A percentile compares a stretch with the other conserved stretches of the same genome.
Evolutionary conservation across 2,329 filamentous ascomycete genomes (phyloP).

Genomic region (Fusarium sp.): DNA sequence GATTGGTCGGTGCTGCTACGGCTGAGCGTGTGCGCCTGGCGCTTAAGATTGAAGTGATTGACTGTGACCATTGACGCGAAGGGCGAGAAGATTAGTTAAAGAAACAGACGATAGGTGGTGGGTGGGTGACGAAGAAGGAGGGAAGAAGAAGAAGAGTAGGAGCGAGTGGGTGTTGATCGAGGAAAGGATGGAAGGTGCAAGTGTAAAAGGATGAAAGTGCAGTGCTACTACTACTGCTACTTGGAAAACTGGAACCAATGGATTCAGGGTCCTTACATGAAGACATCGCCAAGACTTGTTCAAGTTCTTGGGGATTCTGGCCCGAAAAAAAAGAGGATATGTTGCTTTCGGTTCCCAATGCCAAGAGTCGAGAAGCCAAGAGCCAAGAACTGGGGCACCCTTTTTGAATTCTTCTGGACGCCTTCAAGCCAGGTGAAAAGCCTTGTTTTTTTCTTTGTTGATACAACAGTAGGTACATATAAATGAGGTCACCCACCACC

Average conservation of each 20-base stretch:
- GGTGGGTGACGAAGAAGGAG: neutral
- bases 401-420: conserved; percentile 5
- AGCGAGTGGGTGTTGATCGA: neutral
- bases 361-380: conserved; percentile 18
- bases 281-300: conserved; percentile 36
- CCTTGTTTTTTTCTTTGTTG: neutral
- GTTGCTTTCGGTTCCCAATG: conserved; percentile 4
- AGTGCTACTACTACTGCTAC: neutral
- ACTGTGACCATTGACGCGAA: conserved; percentile 47
- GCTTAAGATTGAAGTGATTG: conserved; percentile 59
- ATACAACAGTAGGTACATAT: neutral
- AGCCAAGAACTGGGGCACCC: conserved; percentile 12
- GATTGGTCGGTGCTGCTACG: conserved; percentile 52
- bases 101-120: neutral
- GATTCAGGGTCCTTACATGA: conserved; percentile 24
- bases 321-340: conserved; percentile 3
- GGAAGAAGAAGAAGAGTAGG: neutral
- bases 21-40: conserved; percentile 56
- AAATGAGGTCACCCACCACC: conserved; percentile 20
- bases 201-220: conserved; percentile 6
- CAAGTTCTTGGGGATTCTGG: neutral
- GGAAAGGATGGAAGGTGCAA: neutral
- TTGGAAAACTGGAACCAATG: conserved; percentile 8
- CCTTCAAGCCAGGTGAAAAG: neutral
- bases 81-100: neutral